Evolutionary conservation across 2,329 filamentous ascomycete genomes (phyloP).

Genomic region (Elsinoe necatrix): DNA sequence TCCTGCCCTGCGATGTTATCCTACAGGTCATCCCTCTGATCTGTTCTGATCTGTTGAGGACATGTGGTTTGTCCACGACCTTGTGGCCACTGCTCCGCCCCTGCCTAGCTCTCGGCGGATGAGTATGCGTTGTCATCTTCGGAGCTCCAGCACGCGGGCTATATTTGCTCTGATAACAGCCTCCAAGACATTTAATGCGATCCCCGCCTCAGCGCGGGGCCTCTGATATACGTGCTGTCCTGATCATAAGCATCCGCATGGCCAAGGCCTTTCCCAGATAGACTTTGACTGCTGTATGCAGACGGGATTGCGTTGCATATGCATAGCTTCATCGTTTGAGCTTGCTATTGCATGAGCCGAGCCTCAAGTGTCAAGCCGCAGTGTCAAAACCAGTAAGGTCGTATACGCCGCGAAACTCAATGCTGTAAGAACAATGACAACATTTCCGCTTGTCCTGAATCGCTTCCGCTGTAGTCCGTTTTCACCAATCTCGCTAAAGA

Average conservation of each 20-base stretch:
- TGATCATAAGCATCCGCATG: not conserved
- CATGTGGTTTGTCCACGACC: not conserved
- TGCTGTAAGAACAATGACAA: constrained; percentile 54
- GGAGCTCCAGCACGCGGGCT: not conserved
- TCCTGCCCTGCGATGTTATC: too few species aligned
- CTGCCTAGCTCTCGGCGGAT: not conserved
- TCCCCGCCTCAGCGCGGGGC: not conserved
- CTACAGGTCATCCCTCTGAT: not conserved
- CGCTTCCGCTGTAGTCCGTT: constrained; percentile 51
- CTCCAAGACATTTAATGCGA: not conserved
- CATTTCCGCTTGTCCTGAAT: constrained; percentile 59
- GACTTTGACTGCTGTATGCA: not conserved
- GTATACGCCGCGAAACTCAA: constrained; percentile 55
- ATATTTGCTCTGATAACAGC: not conserved
- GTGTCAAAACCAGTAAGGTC: constrained; percentile 50
- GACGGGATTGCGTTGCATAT: not conserved
- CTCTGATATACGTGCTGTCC: not conserved
- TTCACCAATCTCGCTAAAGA: constrained; percentile 61
- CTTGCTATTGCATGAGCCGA: not conserved
- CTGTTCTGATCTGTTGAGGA: not conserved
- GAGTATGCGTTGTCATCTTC: not conserved
- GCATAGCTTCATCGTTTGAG: not conserved
- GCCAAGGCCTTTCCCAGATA: not conserved
- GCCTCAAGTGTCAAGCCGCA: constrained; percentile 35
- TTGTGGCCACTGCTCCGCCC: not conserved